Evolutionary conservation across 2,329 filamentous ascomycete genomes (phyloP).

Genomic region (Ustulina deusta): DNA sequence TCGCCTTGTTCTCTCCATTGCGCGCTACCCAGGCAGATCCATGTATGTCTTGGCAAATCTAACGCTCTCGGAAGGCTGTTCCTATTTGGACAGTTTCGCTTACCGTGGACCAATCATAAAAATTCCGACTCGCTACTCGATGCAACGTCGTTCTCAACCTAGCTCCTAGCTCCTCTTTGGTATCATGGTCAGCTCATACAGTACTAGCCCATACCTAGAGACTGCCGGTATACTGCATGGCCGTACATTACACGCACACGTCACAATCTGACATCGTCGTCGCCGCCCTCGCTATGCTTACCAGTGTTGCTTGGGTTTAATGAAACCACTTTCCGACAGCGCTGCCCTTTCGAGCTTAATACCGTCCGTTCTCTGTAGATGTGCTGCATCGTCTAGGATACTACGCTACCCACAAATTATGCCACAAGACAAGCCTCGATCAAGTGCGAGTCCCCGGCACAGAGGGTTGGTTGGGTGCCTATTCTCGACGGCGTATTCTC

Average conservation of each 20-base stretch:
- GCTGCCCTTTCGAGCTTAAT: conserved; percentile 10
- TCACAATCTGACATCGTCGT: conserved; percentile 16
- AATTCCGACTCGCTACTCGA: conserved; percentile 49
- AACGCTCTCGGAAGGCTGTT: conserved; percentile 37
- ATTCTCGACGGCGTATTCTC: too few species aligned
- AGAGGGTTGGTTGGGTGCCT: conserved; percentile 7
- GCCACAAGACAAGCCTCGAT: conserved; percentile 9
- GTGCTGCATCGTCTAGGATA: neutral
- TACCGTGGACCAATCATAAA: conserved; percentile 49
- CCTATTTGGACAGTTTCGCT: conserved; percentile 45
- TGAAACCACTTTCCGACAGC: conserved; percentile 3
- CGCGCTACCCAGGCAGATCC: neutral
- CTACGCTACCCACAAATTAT: neutral
- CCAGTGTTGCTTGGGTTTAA: conserved; percentile 1
- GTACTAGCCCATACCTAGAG: neutral
- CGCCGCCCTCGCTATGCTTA: conserved; percentile 11
- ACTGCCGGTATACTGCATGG: conserved; percentile 1
- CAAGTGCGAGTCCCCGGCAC: conserved; percentile 16
- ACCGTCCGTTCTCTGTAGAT: neutral
- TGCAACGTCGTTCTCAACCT: conserved; percentile 45
- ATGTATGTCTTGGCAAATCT: conserved; percentile 34
- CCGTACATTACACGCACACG: neutral
- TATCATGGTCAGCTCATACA: conserved; percentile 25
- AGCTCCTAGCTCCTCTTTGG: conserved; percentile 22
- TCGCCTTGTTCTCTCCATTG: neutral